phyloP scores from a whole-genome alignment of 169 alveolate species.

The Eimeria zaria region DNA sequence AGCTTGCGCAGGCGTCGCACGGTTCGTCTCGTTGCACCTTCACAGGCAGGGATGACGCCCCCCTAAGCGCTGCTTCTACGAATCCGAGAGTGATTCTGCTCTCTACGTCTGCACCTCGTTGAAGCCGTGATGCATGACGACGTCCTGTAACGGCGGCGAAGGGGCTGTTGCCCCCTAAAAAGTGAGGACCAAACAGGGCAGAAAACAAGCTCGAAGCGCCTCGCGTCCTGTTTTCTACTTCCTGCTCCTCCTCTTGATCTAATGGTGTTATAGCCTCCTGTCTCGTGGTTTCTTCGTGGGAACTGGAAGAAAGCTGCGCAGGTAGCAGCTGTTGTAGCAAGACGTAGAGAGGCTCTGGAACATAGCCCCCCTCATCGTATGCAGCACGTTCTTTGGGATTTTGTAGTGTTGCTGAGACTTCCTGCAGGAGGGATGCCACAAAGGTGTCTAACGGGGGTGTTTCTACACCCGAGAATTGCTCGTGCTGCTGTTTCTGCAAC shows the following conservation, averaged over 20 bases:
- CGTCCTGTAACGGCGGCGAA: constrained; percentile 5
- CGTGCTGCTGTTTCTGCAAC: constrained; percentile 19
- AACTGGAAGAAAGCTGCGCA: not conserved
- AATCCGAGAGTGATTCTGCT: constrained; percentile 25
- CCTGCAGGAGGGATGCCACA: constrained; percentile 22
- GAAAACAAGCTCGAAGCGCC: constrained; percentile 42
- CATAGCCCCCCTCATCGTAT: not conserved
- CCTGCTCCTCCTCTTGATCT: not conserved
- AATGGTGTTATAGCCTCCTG: not conserved
- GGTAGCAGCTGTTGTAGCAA: constrained; percentile 31
- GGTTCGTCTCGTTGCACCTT: constrained; percentile 27
- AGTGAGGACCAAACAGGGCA: not conserved
- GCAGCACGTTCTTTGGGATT: constrained; percentile 35
- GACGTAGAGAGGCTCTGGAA: constrained; percentile 35
- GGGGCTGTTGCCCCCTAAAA: constrained; percentile 10
- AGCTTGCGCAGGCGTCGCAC: constrained; percentile 35
- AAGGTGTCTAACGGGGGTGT: not conserved
- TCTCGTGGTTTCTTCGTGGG: not conserved
- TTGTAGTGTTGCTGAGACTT: not conserved
- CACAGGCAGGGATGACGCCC: constrained; percentile 34
- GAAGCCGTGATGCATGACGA: not conserved
- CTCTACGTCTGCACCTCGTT: constrained; percentile 54
- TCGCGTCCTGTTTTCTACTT: not conserved
- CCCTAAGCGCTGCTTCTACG: constrained; percentile 29
- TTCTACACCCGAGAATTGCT: constrained; percentile 18